A percentile compares a stretch with the other conserved stretches of the same genome.
These are phyloP conservation scores for Colletotrichum godetiae DNA, from an alignment of 2,329 filamentous ascomycete genomes.

Conservation along the genomic window DNA sequence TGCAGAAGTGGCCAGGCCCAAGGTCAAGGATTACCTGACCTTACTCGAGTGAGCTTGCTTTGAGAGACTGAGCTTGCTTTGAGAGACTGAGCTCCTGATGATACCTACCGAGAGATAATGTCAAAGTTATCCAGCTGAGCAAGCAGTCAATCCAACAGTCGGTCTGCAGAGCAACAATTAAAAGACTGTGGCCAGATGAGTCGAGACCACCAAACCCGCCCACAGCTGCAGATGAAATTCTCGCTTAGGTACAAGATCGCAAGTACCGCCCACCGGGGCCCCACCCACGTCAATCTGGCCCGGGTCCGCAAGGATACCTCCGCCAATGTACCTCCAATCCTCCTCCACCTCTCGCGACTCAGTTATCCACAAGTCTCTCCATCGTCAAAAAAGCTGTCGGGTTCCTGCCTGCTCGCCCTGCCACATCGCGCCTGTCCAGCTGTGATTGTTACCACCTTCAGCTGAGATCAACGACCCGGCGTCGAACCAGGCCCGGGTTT, in stretches of 20 bases:
- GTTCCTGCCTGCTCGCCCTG: not conserved
- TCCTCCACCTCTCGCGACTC: not conserved
- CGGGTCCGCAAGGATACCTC: not conserved
- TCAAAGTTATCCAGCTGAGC: not conserved
- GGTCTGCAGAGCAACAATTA: not conserved
- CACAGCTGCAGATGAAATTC: not conserved
- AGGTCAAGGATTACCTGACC: not conserved
- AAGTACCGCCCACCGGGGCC: not conserved
- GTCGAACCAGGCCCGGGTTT: slow-evolving; percentile 18
- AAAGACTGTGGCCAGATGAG: slow-evolving; percentile 20
- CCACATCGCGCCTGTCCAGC: not conserved
- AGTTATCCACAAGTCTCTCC: not conserved
- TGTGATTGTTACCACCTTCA: not conserved
- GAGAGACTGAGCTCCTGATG: not conserved
- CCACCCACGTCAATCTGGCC: not conserved
- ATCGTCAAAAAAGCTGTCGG: not conserved
- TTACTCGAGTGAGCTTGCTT: not conserved
- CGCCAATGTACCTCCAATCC: not conserved
- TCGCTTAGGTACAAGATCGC: slow-evolving; percentile 17
- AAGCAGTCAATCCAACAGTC: not conserved
- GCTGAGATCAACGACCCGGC: not conserved
- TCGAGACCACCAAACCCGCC: slow-evolving; percentile 14
- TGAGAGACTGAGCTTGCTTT: not conserved
- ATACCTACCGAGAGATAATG: not conserved
- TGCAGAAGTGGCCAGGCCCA: not conserved